Percentiles rank a stretch among this genome's conserved stretches.
Evolutionary conservation across 371 early-diverging fungal genomes (phyloP).

Genomic region (Mortierella sp.): DNA sequence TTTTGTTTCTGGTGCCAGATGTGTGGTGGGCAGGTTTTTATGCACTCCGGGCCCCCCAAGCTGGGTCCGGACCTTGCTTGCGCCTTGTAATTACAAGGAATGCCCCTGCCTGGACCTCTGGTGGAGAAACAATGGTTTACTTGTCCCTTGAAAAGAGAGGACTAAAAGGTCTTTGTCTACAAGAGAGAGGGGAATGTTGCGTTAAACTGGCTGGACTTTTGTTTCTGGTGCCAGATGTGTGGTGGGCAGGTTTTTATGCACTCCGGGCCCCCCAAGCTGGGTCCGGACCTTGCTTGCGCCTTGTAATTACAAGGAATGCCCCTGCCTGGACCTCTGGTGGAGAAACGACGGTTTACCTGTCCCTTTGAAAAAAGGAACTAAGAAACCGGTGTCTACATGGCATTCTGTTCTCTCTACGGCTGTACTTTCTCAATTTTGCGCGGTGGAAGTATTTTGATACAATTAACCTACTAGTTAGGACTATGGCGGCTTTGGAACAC

Average conservation of each 20-base stretch:
- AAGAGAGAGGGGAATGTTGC: too few species aligned
- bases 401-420: conserved; percentile 21
- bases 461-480: conserved; percentile 16
- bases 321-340: too few species aligned
- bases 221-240: too few species aligned
- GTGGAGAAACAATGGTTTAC: conserved; percentile 22
- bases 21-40: conserved; percentile 29
- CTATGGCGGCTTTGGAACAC: conserved; percentile 22
- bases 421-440: conserved; percentile 8
- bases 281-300: too few species aligned
- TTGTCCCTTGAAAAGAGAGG: neutral
- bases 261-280: too few species aligned
- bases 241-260: neutral
- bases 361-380: conserved; percentile 8
- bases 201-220: too few species aligned
- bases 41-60: conserved; percentile 20
- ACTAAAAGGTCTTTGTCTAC: too few species aligned
- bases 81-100: conserved; percentile 29
- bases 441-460: conserved; percentile 5
- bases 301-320: too few species aligned
- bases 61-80: conserved; percentile 21
- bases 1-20: conserved; percentile 28
- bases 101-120: conserved; percentile 37
- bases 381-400: conserved; percentile 24
- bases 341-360: conserved; percentile 23